Base-by-base conservation (phyloP, 306 rosid genomes). In the Vigna nakashimae region DNA sequence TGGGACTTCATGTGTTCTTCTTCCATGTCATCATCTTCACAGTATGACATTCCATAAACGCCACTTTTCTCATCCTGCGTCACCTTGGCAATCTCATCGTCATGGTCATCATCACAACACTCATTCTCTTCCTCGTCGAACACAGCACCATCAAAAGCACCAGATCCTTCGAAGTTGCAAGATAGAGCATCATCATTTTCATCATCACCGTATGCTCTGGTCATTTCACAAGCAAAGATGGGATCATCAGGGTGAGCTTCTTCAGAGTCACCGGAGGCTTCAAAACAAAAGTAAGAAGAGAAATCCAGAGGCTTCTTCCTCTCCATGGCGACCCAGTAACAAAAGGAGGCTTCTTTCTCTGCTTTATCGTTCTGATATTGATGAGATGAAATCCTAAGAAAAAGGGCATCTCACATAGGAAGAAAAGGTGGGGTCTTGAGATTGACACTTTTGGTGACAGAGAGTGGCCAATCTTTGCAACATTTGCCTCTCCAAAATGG, bases 211-310 rank as follows among this genome's bases (percentile, higher is more conserved):
- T 18, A 85, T 8, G 76, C 11, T 65, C 63, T 77, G 2, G 56
- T 56, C 18, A 26, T n/a, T 32, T 69, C 81, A 55, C 38, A 28
- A 46, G 45, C 67, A 52, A 71, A 16, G 48, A 32, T 22, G 59
- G 81, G 71, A 65, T 76, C 12, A 7, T 26, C 82, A 63, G 4
- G 70, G 62, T 80, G 77, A 10, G 12, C 85, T 58, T 95, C 97
- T 53, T 95, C 98, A 9, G 99, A 95, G 74, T 95, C 99, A 3
- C 97, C 99, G 1, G 83, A 80, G 1, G 87, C 97, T 84, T 95
- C 99, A 48, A 91, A 84, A 22, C 76, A 86, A 38, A 87, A 71
- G 83, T 77, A 84, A 15, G 84, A 80, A 58, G 93, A 88, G 2
- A 85, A 76, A 46, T 89, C 90, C 52, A 64, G 20, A 65, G 22